phyloP scores from a whole-genome alignment of 768 basidiomycete genomes.

The Rhizopogon salebrosus region DNA sequence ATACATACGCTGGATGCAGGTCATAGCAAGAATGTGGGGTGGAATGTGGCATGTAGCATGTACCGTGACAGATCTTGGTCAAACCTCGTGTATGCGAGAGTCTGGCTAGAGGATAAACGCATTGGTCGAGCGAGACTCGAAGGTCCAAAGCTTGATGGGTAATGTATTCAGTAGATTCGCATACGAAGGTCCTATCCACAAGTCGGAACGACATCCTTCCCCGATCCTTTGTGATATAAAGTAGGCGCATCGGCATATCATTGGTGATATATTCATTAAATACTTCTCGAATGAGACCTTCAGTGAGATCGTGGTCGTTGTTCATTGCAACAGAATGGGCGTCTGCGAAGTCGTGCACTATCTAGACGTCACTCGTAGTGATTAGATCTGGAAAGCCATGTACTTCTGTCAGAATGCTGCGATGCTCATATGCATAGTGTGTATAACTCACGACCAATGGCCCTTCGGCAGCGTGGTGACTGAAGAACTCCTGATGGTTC shows the following conservation, averaged over 20 bases:
- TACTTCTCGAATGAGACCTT: not conserved
- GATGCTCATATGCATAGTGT: not conserved
- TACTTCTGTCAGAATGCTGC: not conserved
- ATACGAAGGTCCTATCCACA: not conserved
- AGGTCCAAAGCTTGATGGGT: too few relatives aligned
- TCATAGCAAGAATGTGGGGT: too few relatives aligned
- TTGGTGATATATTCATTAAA: not conserved
- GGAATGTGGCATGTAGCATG: too few relatives aligned
- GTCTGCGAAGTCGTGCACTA: too few relatives aligned
- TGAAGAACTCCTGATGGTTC: not conserved
- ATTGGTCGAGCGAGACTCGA: too few relatives aligned
- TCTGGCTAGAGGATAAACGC: too few relatives aligned
- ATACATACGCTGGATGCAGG: too few relatives aligned
- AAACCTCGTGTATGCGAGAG: too few relatives aligned
- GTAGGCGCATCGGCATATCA: not conserved
- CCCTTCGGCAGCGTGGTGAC: not conserved
- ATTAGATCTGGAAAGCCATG: too few relatives aligned
- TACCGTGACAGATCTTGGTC: too few relatives aligned
- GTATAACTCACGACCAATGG: not conserved
- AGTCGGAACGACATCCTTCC: not conserved
- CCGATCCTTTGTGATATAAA: not conserved
- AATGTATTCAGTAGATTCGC: too few relatives aligned
- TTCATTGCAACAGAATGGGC: not conserved
- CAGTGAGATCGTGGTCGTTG: not conserved
- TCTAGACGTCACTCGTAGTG: not conserved